phyloP scores from a whole-genome alignment of 1,284 basidiomycete genomes.

The Ganoderma meredithae region DNA sequence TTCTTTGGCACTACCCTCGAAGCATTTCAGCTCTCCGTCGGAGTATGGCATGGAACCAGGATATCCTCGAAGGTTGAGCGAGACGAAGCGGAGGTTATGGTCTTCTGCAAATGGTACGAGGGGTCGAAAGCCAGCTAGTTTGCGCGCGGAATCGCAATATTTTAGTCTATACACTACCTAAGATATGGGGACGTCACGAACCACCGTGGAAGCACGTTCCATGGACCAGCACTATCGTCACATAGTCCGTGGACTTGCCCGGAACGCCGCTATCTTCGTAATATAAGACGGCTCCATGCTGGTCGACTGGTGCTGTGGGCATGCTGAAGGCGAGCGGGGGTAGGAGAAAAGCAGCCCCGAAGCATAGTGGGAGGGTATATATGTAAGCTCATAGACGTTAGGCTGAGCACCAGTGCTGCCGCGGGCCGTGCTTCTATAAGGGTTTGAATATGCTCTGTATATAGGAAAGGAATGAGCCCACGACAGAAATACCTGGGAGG shows the following conservation, averaged over 20 bases:
- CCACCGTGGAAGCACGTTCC: constrained; percentile 37
- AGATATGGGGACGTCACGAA: constrained; percentile 13
- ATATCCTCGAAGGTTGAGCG: constrained; percentile 43
- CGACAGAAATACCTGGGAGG: too few relatives aligned
- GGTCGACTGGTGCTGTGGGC: constrained; percentile 33
- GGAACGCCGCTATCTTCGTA: constrained; percentile 33
- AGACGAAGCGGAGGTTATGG: constrained; percentile 40
- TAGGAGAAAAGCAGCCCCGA: not conserved
- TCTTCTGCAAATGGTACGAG: constrained; percentile 36
- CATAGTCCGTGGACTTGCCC: constrained; percentile 20
- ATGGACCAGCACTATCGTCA: constrained; percentile 37
- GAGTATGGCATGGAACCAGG: constrained; percentile 39
- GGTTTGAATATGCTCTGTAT: too few relatives aligned
- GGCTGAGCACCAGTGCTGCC: too few relatives aligned
- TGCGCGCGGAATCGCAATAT: too few relatives aligned
- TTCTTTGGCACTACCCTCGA: constrained; percentile 18
- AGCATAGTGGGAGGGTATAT: not conserved
- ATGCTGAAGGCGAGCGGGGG: constrained; percentile 18
- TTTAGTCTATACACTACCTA: too few relatives aligned
- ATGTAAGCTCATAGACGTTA: not conserved
- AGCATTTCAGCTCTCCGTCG: constrained; percentile 28
- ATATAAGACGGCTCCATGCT: constrained; percentile 29
- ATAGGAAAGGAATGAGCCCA: too few relatives aligned
- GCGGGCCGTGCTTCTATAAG: too few relatives aligned
- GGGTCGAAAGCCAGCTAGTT: constrained; percentile 37